phyloP scores from a whole-genome alignment of 164 flowering plant species.

The Amborella trichopoda region DNA sequence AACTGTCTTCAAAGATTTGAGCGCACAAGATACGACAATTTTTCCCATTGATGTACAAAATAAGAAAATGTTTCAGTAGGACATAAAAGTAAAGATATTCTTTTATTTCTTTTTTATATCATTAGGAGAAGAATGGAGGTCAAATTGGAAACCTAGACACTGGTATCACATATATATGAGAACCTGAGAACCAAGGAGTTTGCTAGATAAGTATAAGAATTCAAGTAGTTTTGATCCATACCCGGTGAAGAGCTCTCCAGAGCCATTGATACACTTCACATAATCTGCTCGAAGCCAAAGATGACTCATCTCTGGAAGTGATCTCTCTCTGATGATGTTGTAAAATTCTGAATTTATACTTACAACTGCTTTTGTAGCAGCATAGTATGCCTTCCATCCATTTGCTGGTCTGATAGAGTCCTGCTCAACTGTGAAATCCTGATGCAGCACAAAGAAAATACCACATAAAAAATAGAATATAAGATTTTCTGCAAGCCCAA shows the following conservation, averaged over 20 bases:
- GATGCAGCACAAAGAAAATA: background rate
- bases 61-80: too few species aligned
- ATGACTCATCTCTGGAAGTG: conserved; percentile 61
- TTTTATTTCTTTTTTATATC: too few species aligned
- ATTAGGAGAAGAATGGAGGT: too few species aligned
- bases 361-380: conserved; percentile 84
- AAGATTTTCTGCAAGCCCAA: background rate
- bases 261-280: conserved; percentile 82
- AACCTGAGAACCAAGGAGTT: background rate
- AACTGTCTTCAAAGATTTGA: too few species aligned
- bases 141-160: background rate
- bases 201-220: too few species aligned
- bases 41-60: too few species aligned
- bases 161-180: background rate
- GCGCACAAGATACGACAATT: too few species aligned
- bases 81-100: too few species aligned
- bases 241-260: conserved; percentile 87
- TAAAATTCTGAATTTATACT: conserved; percentile 69
- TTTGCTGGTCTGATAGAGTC: conserved; percentile 58
- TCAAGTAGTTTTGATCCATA: conserved; percentile 23
- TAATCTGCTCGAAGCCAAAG: conserved; percentile 94
- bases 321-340: conserved; percentile 64
- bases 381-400: conserved; percentile 99
- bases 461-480: conserved; percentile 3
- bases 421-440: conserved; percentile 96